A percentile compares a stretch with the other conserved stretches of the same genome.
Conservation (phyloP, 2,329 filamentous ascomycete genomes). For the Alternaria sp. region DNA sequence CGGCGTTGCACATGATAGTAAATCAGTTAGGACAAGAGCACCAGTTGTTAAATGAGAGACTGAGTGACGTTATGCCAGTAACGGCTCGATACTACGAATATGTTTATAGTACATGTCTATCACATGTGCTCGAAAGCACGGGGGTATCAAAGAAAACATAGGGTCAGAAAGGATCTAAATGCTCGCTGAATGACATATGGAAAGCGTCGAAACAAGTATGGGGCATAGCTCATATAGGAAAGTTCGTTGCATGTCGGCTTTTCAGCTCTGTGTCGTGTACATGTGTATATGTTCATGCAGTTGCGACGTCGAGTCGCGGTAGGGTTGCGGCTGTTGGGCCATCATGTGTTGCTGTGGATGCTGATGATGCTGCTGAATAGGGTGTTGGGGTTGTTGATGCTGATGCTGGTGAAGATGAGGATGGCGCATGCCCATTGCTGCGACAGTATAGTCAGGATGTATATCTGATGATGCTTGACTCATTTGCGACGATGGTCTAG, state of each 20-base stretch:
- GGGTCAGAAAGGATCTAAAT: conserved; percentile 17
- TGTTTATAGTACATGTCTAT: conserved; percentile 27
- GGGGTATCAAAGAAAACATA: conserved; percentile 32
- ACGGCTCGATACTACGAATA: conserved; percentile 2
- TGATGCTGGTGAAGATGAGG: conserved; percentile 15
- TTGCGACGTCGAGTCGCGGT: conserved; percentile 24
- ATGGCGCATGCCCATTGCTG: conserved; percentile 32
- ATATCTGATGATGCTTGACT: conserved; percentile 33
- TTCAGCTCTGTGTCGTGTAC: conserved; percentile 32
- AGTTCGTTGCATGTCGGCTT: conserved; percentile 8
- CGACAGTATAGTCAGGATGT: conserved; percentile 31
- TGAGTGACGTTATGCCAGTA: not conserved
- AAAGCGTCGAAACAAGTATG: conserved; percentile 2
- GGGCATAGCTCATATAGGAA: conserved; percentile 7
- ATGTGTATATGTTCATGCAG: conserved; percentile 37
- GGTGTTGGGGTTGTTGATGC: conserved; percentile 23
- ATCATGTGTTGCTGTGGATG: conserved; percentile 36
- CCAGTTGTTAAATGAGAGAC: not conserved
- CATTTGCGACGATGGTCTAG: conserved; percentile 33
- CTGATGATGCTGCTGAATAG: conserved; percentile 20
- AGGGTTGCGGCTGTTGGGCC: conserved; percentile 28
- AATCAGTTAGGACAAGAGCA: not conserved
- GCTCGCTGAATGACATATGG: conserved; percentile 23
- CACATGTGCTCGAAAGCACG: conserved; percentile 23
- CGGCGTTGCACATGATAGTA: not conserved